Evolutionary conservation across 176 grass and related monocot species (phyloP).

Genomic region (Ensete glaucum): DNA sequence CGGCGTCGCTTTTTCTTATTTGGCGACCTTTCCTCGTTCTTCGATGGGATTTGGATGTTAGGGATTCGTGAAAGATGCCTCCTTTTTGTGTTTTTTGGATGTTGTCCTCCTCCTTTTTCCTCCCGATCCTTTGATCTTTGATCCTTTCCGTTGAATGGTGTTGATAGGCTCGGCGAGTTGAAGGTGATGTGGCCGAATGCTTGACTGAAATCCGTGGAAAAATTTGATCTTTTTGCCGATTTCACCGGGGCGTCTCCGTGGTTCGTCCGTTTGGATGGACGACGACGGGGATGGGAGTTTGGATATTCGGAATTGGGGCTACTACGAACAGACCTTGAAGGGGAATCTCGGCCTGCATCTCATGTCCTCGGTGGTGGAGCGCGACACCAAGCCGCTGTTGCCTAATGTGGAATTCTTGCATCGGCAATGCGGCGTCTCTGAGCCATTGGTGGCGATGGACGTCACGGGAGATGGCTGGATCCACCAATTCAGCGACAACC

Average conservation of each 20-base stretch:
- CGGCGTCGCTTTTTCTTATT: not conserved
- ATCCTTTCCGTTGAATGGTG: not conserved
- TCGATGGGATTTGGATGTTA: constrained; percentile 1
- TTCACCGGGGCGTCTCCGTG: not conserved
- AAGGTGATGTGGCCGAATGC: not conserved
- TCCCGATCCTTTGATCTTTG: not conserved
- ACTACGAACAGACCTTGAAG: constrained; percentile 5
- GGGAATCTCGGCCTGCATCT: constrained; percentile 12
- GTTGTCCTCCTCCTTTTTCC: not conserved
- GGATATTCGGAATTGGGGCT: constrained; percentile 7
- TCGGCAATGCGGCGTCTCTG: not conserved
- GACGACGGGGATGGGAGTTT: constrained; percentile 9
- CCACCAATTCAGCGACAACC: not conserved
- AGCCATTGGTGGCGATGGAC: constrained; percentile 5
- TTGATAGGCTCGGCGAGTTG: not conserved
- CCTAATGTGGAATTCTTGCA: not conserved
- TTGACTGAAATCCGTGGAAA: not conserved
- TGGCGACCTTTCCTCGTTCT: not conserved
- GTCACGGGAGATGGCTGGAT: constrained; percentile 5
- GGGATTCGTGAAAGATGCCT: constrained; percentile 1
- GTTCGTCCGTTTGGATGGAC: constrained; percentile 1
- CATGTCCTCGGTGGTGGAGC: constrained; percentile 8
- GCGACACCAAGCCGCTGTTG: constrained; percentile 7
- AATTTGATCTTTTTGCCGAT: not conserved
- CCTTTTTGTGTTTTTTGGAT: not conserved